Evolutionary conservation across 805 yeast species (phyloP).

Genomic region (Pichia sporocuriosa): DNA sequence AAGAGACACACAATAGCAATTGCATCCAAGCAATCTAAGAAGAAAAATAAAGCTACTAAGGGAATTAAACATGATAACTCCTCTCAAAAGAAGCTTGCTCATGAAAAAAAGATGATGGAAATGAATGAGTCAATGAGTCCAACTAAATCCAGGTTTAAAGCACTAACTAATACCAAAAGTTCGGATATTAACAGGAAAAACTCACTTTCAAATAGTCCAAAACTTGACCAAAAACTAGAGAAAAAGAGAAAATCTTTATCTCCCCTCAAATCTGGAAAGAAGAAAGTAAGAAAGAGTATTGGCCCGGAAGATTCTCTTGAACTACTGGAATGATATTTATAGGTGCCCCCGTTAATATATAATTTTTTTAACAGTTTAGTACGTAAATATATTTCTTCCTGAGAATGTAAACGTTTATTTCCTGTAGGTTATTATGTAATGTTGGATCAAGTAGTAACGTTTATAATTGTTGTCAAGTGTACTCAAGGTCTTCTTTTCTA

Average conservation of each 20-base stretch:
- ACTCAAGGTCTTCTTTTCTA: too few species aligned
- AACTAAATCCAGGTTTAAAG: not conserved
- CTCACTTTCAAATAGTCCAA: not conserved
- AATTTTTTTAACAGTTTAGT: too few species aligned
- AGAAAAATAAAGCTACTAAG: not conserved
- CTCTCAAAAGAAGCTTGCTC: slow-evolving; percentile 1
- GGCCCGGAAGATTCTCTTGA: slow-evolving; percentile 9
- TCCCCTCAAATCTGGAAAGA: slow-evolving; percentile 13
- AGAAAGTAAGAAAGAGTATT: slow-evolving; percentile 12
- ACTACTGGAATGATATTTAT: slow-evolving; percentile 2
- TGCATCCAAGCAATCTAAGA: slow-evolving; percentile 1
- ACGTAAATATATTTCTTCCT: too few species aligned
- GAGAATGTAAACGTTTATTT: too few species aligned
- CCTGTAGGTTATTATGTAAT: not conserved
- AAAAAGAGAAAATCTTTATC: slow-evolving; percentile 14
- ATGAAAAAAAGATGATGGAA: slow-evolving; percentile 5
- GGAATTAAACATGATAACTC: not conserved
- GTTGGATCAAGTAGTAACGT: too few species aligned
- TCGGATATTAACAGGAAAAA: slow-evolving; percentile 12
- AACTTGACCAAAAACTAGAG: not conserved
- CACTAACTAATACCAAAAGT: slow-evolving; percentile 7
- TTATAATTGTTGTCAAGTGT: too few species aligned
- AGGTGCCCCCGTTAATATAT: too few species aligned
- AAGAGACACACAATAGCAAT: slow-evolving; percentile 5
- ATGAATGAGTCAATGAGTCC: not conserved